Base-by-base conservation (phyloP, 495 filamentous ascomycete species). In the Letharia columbiana region DNA sequence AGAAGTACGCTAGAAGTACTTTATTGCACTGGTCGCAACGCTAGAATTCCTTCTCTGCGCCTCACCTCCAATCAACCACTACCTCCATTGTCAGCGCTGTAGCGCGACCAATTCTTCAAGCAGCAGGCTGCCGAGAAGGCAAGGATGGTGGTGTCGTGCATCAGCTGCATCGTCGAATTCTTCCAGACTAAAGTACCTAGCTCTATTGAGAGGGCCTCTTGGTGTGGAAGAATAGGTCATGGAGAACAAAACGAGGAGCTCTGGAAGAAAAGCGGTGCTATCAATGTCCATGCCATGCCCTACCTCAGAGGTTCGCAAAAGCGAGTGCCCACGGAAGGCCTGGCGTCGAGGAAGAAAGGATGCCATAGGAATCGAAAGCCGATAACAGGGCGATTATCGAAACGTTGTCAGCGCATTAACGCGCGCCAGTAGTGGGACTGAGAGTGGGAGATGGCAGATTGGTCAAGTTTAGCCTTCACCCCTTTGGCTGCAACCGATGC, bases 1-100 rank as follows among this genome's bases (percentile, higher is more conserved):
- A 65, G 66, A 68, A 68, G 44, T 2, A 49, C 67, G 57, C 67
- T 65, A 68, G 67, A 68, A 68, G 37, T 4, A 45, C 35, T 63
- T 63, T 63, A 54, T 63, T 63, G 13, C 10, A 17, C 18, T 20
- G 10, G 15, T 17, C 50, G 20, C 31, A 52, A 45, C 62, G 62
- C 66, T 62, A 66, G 37, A 57, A 62, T 15, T 18, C 2, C 15
- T 44, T 3, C 18, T 8, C 9, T n/a, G 5, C 45, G 7, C 20
- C 45, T 52, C 49, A 3, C 23, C 23, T 28, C 49, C 49, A 52
- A 52, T 52, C 49, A 28, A 13, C 31, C 3, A 0, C 11, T 23
- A 52, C 9, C 47, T 3, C 49, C 49, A 49, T 1, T 49, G 45
- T 8, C 49, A 12, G 49, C 49, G 49, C 49, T 54, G 12, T 3